Base-by-base conservation (phyloP, 768 basidiomycete species). In the Phylloporus scabripes region DNA sequence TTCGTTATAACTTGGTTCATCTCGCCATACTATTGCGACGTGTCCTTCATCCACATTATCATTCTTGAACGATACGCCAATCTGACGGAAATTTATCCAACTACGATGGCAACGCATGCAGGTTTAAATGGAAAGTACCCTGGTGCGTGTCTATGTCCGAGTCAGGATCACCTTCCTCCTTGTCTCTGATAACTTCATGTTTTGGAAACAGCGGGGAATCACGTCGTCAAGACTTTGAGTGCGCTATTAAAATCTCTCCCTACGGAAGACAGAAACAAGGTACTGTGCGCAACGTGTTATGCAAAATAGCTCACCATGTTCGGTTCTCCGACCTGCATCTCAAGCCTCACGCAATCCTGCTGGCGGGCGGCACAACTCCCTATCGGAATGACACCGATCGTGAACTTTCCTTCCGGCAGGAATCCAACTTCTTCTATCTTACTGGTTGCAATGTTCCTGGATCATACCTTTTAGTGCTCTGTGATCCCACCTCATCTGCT, bases 341-440 rank as follows among this genome's bases (percentile, higher is more conserved):
- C 32, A 42, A 89, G 85, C 79, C 83, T 7, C 89, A 91, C 64
- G 71, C 87, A 7, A 61, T 88, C 14, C 61, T 91, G 4, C 69
- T 91, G 1, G 78, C 81, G 8, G 87, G 86, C n/a, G 78, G 77
- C 56, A 71, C 68, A 5, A 80, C 77, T 2, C 71, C 75, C 0
- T 89, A 73, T 60, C 73, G 89, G 53, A 80, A 90, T 62, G 91
- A 93, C 62, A 93, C 92, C 10, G 91, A 94, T 62, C 78, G 90
- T 28, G 89, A 92, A 68, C 69, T 90, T 37, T 63, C 73, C 4
- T 90, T 91, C 59, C 75, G 80, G 48, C 74, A 76, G 60, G 91
- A 93, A 67, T 85, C 85, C 58, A 95, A 95, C 68, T 95, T 95
- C 64, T 84, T 79, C 69, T 95, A 92, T 63, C 74, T 95, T 14